Evolutionary conservation across 176 grass and related monocot genomes (phyloP).

Genomic region (Thinopyrum elongatum): DNA sequence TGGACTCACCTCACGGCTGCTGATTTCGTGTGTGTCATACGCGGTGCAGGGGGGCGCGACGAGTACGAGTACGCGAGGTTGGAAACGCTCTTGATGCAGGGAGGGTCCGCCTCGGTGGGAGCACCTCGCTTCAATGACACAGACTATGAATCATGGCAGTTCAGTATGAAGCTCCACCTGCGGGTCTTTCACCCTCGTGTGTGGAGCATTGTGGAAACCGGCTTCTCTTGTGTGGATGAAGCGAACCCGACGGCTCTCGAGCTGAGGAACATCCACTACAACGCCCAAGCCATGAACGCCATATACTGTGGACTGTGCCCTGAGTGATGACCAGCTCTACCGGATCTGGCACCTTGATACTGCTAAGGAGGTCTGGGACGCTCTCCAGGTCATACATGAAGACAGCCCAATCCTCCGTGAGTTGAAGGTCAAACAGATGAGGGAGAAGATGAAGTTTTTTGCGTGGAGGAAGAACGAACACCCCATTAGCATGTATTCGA

Average conservation of each 20-base stretch:
- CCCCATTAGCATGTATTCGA: not conserved
- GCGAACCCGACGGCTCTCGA: not conserved
- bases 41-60: constrained; percentile 41
- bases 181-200: fast-evolving
- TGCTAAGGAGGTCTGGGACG: not conserved
- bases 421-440: not conserved
- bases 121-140: not conserved
- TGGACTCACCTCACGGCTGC: not conserved
- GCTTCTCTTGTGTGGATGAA: not conserved
- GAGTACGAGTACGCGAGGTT: constrained; percentile 29
- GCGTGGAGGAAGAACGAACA: not conserved
- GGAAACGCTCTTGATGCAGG: constrained; percentile 50
- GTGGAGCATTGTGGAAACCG: not conserved
- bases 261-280: not conserved
- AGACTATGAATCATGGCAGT: not conserved
- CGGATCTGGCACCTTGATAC: not conserved
- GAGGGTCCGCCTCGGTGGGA: constrained; percentile 30
- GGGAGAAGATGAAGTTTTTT: not conserved
- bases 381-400: not conserved
- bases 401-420: not conserved
- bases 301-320: not conserved
- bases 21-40: not conserved
- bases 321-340: not conserved
- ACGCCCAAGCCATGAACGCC: not conserved
- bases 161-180: not conserved